Base-by-base conservation (phyloP, 768 basidiomycete genomes). In the Tricholoma hemisulphureum region DNA sequence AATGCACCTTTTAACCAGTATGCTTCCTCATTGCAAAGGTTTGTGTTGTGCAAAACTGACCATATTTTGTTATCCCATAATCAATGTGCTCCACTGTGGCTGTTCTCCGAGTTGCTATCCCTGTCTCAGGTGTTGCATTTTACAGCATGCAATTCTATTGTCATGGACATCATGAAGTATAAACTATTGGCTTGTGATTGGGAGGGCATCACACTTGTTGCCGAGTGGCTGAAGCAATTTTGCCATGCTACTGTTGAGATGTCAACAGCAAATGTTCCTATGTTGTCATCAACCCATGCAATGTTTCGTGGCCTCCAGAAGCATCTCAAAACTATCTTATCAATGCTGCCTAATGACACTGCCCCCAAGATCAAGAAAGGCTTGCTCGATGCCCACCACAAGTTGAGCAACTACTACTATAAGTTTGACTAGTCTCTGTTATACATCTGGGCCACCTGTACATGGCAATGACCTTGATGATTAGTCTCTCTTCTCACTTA, bases 351-450 rank as follows among this genome's bases (percentile, higher is more conserved):
- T 14, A 37, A 52, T n/a, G 23, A 16, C 7, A 21, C 57, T 6
- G 26, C 65, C 0, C 56, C 68, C 13, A 11, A 28, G 1, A 24
- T 75, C 8, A 46, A 53, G 26, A 54, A 56, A 2, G 72, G 69
- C 1, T 58, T 76, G 6, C 24, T 65, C 0, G 57, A 60, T 2
- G 65, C 71, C 1, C 73, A 75, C 48, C 43, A 56, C 1, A 75
- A 75, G 60, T 62, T 75, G 0, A 70, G 69, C 58, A 69, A 73
- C 37, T 75, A 75, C 39, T 74, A 65, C 34, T 56, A 55, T 41
- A 67, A 62, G 23, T 67, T 71, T 58, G 73, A 75, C 50, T 18
- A 65, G 14, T 73, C 72, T 5, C 69, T 65, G 7, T 72, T 59
- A 45, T 71, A 73, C 59, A 57, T 61, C 3, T 74, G 71, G 72